phyloP scores from a whole-genome alignment of 768 basidiomycete genomes.

The Trametes cinnabarina region DNA sequence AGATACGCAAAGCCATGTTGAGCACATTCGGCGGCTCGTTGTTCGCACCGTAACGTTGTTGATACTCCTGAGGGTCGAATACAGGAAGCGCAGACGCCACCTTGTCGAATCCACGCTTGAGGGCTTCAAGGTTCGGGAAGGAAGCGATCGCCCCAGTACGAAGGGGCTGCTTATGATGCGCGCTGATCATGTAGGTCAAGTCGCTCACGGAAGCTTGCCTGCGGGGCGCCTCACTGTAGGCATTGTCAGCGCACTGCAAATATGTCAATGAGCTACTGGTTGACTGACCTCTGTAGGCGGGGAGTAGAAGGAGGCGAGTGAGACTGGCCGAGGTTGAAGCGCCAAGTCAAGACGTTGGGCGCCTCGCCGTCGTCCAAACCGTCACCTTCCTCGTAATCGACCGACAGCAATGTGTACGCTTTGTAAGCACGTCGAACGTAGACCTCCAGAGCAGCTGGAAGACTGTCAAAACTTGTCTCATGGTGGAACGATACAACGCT shows the following conservation, averaged over 20 bases:
- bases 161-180: conserved; percentile 83
- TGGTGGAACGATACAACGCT: background rate
- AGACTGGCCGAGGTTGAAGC: conserved; percentile 90
- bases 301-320: conserved; percentile 87
- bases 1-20: conserved; percentile 89
- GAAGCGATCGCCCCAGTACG: conserved; percentile 91
- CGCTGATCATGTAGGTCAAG: conserved; percentile 86
- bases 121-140: conserved; percentile 70
- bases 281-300: conserved; percentile 50
- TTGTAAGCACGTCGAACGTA: conserved; percentile 95
- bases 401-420: conserved; percentile 85
- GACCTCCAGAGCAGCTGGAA: conserved; percentile 86
- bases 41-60: conserved; percentile 69
- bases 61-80: conserved; percentile 71
- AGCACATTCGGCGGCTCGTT: conserved; percentile 87
- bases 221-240: conserved; percentile 48
- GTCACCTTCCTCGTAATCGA: conserved; percentile 95
- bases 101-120: conserved; percentile 71
- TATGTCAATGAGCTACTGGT: conserved; percentile 13
- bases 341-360: conserved; percentile 83
- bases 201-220: conserved; percentile 95
- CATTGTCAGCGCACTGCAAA: background rate
- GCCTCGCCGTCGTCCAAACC: conserved; percentile 78
- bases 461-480: too few species aligned
- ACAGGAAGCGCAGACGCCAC: conserved; percentile 70